Percentiles rank a stretch among this genome's conserved stretches.
Evolutionary conservation across 2,329 filamentous ascomycete species (phyloP).

Genomic region (Huntiella bhutanensis): DNA sequence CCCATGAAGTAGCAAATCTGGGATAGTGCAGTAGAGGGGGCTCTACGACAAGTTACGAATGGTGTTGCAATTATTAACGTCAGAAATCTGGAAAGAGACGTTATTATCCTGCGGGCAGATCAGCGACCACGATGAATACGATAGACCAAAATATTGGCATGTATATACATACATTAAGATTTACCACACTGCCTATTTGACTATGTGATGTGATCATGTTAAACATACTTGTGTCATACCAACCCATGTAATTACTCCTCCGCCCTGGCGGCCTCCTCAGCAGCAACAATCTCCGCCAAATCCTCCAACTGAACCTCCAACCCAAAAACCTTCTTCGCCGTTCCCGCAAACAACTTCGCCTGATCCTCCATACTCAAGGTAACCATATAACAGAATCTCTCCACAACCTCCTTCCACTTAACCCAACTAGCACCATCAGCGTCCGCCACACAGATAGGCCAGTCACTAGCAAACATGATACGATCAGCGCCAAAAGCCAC

Average conservation of each 20-base stretch:
- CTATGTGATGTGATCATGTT: background rate
- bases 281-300: background rate
- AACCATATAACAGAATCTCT: constrained; percentile 44
- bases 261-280: background rate
- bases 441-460: constrained; percentile 63
- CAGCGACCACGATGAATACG: no score
- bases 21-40: constrained; percentile 3
- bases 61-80: constrained; percentile 6
- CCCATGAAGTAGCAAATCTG: constrained; percentile 10
- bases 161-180: no score
- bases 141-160: no score
- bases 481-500: constrained; percentile 50
- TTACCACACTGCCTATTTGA: background rate
- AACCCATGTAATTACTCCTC: no score
- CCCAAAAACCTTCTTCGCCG: constrained; percentile 51
- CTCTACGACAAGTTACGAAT: constrained; percentile 5
- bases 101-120: constrained; percentile 6
- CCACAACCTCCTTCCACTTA: constrained; percentile 56
- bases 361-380: constrained; percentile 40
- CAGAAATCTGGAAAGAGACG: constrained; percentile 3
- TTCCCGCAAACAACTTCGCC: constrained; percentile 51
- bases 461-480: constrained; percentile 84
- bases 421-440: constrained; percentile 43
- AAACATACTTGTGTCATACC: background rate
- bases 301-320: constrained; percentile 10